phyloP scores from a whole-genome alignment of 2,329 filamentous ascomycete genomes.

The Chaetomiaceae sp. region DNA sequence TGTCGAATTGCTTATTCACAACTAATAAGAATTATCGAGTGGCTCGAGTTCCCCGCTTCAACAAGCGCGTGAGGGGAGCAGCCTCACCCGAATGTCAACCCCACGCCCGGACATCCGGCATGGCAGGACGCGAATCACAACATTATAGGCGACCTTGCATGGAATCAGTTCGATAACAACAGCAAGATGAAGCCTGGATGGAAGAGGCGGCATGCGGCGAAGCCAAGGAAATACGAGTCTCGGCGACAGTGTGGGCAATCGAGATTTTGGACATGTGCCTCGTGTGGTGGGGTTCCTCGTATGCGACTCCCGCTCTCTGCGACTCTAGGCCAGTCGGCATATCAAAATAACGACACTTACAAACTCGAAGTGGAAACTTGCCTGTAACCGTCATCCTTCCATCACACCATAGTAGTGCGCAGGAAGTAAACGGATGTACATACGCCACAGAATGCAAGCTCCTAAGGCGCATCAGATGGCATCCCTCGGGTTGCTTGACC shows the following conservation, averaged over 20 bases:
- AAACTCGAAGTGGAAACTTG: neutral
- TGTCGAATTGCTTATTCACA: no score
- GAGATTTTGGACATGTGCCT: neutral
- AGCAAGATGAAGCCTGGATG: neutral
- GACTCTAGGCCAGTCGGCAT: neutral
- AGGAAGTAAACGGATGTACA: neutral
- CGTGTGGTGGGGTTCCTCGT: slow-evolving; percentile 9
- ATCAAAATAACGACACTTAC: neutral
- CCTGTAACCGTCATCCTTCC: neutral
- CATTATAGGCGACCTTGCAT: neutral
- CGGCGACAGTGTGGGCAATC: neutral
- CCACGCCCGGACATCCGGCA: slow-evolving; percentile 4
- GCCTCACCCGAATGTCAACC: neutral
- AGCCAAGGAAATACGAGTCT: slow-evolving; percentile 8
- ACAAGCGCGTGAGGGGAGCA: neutral
- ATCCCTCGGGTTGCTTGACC: neutral
- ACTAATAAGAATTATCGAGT: no score
- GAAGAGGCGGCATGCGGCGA: neutral
- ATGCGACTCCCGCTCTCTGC: slow-evolving; percentile 4
- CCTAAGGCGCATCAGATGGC: slow-evolving; percentile 3
- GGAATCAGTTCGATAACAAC: neutral
- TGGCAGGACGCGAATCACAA: no score
- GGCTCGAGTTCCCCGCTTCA: no score
- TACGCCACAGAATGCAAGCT: neutral
- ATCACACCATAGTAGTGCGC: neutral